phyloP scores from a whole-genome alignment of 345 rosid species.

The Citrus inodora region DNA sequence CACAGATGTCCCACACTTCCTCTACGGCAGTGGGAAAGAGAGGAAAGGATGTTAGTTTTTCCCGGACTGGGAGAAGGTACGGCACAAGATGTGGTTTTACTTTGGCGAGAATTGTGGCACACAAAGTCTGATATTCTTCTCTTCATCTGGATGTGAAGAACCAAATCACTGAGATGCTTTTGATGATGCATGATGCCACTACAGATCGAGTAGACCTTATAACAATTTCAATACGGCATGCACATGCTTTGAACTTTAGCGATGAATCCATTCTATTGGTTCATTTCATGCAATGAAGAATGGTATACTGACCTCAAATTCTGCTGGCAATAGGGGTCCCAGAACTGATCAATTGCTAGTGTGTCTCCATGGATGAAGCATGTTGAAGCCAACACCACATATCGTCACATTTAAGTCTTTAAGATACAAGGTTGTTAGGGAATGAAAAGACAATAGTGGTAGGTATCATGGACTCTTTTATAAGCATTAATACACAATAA shows the following conservation, averaged over 20 bases:
- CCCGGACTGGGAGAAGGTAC: constrained; percentile 45
- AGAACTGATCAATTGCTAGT: constrained; percentile 13
- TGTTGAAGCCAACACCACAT: constrained; percentile 43
- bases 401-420: constrained; percentile 19
- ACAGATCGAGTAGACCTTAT: constrained; percentile 53
- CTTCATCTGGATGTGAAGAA: background rate
- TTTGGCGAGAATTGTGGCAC: constrained; percentile 44
- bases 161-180: constrained; percentile 32
- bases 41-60: constrained; percentile 32
- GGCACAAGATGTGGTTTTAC: constrained; percentile 57
- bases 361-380: constrained; percentile 43
- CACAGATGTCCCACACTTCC: constrained; percentile 54
- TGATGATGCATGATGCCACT: constrained; percentile 68
- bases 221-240: constrained; percentile 17
- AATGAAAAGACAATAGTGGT: constrained; percentile 33
- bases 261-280: constrained; percentile 10
- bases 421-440: constrained; percentile 28
- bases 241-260: accelerated
- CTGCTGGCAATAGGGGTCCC: too few species aligned
- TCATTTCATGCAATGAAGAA: too few species aligned
- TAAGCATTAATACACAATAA: background rate
- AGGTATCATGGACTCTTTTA: constrained; percentile 2
- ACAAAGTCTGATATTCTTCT: constrained; percentile 23
- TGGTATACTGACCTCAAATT: too few species aligned
- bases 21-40: constrained; percentile 56